These are phyloP conservation scores for Phalaenopsis hybrid DNA, from an alignment of 116 monocot species.

Conservation along the genomic window DNA sequence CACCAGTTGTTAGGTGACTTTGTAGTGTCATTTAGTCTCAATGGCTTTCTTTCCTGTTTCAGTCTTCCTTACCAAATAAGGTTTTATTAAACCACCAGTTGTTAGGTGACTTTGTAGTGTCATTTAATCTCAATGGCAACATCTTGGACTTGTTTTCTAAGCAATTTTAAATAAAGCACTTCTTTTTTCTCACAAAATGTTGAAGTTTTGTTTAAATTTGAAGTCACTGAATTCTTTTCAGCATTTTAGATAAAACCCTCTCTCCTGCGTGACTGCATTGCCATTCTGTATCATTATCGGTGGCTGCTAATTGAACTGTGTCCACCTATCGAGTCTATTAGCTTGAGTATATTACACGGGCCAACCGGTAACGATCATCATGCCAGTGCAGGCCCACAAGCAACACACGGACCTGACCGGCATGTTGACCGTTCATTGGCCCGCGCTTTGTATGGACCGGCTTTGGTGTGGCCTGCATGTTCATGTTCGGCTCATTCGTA, in stretches of 20 bases:
- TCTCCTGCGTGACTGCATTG: too few species aligned
- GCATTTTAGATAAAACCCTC: too few species aligned
- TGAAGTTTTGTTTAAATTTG: neutral
- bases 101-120: neutral
- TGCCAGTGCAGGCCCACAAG: too few species aligned
- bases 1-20: neutral
- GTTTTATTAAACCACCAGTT: neutral
- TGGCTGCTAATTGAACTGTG: too few species aligned
- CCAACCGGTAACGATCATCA: too few species aligned
- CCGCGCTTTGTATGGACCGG: too few species aligned
- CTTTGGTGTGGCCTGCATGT: too few species aligned
- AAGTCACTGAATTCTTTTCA: neutral
- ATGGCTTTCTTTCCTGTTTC: neutral
- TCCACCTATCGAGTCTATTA: neutral
- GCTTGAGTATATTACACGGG: neutral
- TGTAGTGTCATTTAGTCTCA: neutral
- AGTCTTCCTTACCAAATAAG: neutral
- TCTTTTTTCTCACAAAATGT: neutral
- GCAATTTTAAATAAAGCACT: neutral
- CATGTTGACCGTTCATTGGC: too few species aligned
- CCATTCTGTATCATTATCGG: too few species aligned
- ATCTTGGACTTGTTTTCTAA: neutral
- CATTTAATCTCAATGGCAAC: neutral
- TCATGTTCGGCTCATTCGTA: too few species aligned
- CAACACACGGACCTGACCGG: too few species aligned